These are phyloP conservation scores for Rhizopus arrhizus DNA, from an alignment of 371 early-diverging fungal species.

Conservation along the genomic window DNA sequence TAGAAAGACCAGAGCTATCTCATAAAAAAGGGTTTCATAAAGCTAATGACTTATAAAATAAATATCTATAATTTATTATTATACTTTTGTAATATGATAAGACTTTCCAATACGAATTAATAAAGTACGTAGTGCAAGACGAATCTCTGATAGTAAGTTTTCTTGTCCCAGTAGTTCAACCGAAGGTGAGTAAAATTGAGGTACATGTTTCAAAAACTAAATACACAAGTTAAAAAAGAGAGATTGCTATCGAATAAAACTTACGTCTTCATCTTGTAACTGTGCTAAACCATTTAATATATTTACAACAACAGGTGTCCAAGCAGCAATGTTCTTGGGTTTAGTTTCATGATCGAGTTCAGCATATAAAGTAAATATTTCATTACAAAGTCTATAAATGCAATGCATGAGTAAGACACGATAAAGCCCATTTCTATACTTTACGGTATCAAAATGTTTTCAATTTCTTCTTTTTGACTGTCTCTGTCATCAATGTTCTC, in stretches of 20 bases:
- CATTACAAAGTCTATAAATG: slow-evolving; percentile 43
- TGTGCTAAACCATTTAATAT: slow-evolving; percentile 50
- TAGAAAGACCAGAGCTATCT: too few relatives aligned
- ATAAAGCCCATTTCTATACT: slow-evolving; percentile 1
- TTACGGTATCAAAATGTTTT: slow-evolving; percentile 58
- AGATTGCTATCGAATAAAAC: slow-evolving; percentile 7
- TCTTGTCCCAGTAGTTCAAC: slow-evolving; percentile 54
- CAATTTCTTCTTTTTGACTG: slow-evolving; percentile 49
- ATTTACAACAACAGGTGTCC: slow-evolving; percentile 59
- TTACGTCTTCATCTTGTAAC: slow-evolving; percentile 57
- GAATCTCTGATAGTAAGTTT: slow-evolving; percentile 47
- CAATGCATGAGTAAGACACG: background rate
- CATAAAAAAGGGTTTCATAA: too few relatives aligned
- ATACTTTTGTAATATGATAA: slow-evolving; percentile 44
- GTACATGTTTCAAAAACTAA: slow-evolving; percentile 50
- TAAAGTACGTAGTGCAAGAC: slow-evolving; percentile 47
- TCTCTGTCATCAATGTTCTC: slow-evolving; percentile 53
- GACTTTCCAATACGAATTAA: slow-evolving; percentile 51
- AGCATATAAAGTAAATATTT: slow-evolving; percentile 52
- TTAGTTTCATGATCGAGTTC: slow-evolving; percentile 58
- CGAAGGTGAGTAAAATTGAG: slow-evolving; percentile 50
- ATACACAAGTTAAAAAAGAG: background rate
- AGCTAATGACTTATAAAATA: background rate
- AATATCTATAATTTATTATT: background rate
- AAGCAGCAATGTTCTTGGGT: slow-evolving; percentile 56